Evolutionary conservation across 306 rosid species (phyloP).

Genomic region (Luffa aegyptiaca): DNA sequence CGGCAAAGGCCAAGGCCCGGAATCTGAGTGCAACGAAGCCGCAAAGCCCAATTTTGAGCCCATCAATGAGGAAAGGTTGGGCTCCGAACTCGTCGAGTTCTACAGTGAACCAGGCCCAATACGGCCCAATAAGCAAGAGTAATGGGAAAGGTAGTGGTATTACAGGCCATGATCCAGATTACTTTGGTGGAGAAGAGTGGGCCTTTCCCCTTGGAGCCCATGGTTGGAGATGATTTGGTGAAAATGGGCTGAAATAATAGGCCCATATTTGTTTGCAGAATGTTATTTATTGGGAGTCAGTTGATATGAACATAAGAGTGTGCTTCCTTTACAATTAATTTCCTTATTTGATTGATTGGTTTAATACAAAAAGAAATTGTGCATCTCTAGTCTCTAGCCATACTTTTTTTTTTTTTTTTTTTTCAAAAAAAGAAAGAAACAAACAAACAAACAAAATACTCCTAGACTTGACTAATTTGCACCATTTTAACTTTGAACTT

Average conservation of each 20-base stretch:
- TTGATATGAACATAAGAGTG: neutral
- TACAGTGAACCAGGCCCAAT: conserved; percentile 12
- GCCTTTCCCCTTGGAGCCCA: conserved; percentile 37
- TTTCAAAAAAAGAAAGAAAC: too few relatives aligned
- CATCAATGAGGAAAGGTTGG: conserved; percentile 29
- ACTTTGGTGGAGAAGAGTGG: conserved; percentile 44
- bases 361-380: neutral
- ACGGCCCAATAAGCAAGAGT: conserved; percentile 51
- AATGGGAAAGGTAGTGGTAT: conserved; percentile 28
- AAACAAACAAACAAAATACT: too few relatives aligned
- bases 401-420: too few relatives aligned
- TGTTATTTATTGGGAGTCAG: neutral
- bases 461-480: too few relatives aligned
- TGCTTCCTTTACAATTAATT: neutral
- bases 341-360: neutral
- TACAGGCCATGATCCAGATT: conserved; percentile 26
- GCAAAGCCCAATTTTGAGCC: conserved; percentile 41
- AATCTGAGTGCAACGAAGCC: conserved; percentile 29
- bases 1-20: conserved; percentile 82
- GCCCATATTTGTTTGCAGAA: neutral
- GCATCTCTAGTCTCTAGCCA: neutral
- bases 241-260: neutral
- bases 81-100: conserved; percentile 48
- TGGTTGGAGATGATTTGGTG: conserved; percentile 44
- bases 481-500: too few relatives aligned